phyloP scores from a whole-genome alignment of 2,329 filamentous ascomycete species.

The Pseudomassariella vexata region DNA sequence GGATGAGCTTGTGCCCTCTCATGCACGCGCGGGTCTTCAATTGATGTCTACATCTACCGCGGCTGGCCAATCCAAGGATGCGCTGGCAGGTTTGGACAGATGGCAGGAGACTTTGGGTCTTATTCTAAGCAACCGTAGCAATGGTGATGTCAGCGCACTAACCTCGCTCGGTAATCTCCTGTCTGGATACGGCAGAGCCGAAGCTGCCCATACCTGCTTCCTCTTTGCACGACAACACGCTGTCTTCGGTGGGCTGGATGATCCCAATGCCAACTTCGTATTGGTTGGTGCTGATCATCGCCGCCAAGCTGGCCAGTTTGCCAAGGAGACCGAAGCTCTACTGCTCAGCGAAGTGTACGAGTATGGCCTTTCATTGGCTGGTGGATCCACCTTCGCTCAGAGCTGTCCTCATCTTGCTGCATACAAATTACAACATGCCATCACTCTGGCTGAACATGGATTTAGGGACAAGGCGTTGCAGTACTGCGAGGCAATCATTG shows the following conservation, averaged over 20 bases:
- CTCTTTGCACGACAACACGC: slow-evolving; percentile 71
- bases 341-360: slow-evolving; percentile 95
- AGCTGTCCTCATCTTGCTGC: slow-evolving; percentile 76
- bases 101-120: slow-evolving; percentile 89
- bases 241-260: slow-evolving; percentile 77
- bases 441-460: slow-evolving; percentile 77
- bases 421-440: slow-evolving; percentile 88
- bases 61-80: slow-evolving; percentile 59
- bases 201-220: slow-evolving; percentile 92
- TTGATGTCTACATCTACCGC: slow-evolving; percentile 73
- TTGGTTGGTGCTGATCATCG: slow-evolving; percentile 81
- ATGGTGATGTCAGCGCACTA: slow-evolving; percentile 71
- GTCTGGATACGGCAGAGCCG: slow-evolving; percentile 76
- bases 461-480: slow-evolving; percentile 76
- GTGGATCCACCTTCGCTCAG: slow-evolving; percentile 45
- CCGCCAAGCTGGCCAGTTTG: slow-evolving; percentile 63
- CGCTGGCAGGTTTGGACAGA: slow-evolving; percentile 79
- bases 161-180: slow-evolving; percentile 77
- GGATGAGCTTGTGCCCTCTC: slow-evolving; percentile 89
- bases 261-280: slow-evolving; percentile 71
- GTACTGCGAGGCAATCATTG: slow-evolving; percentile 81
- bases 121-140: slow-evolving; percentile 81
- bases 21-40: slow-evolving; percentile 85
- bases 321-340: slow-evolving; percentile 78
- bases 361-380: slow-evolving; percentile 72